Conservation (phyloP, 257 asterid genomes). For the Rehmannia glutinosa region DNA sequence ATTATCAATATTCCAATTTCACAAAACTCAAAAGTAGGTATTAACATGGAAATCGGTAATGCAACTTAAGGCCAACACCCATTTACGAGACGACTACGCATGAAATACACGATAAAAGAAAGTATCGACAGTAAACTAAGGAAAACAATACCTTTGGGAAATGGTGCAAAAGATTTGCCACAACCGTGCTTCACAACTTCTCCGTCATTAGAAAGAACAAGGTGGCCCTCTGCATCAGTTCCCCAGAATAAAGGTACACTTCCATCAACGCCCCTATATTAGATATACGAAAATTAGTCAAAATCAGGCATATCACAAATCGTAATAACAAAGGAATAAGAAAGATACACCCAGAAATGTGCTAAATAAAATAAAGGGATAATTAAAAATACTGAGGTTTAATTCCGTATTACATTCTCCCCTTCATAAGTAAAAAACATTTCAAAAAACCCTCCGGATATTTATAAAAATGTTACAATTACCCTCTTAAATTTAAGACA, state of each 20-base stretch:
- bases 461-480: too few species aligned
- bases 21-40: background rate
- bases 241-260: conserved; percentile 92
- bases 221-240: conserved; percentile 77
- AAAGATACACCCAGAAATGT: background rate
- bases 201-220: conserved; percentile 71
- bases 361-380: background rate
- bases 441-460: too few species aligned
- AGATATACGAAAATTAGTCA: background rate
- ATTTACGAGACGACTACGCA: background rate
- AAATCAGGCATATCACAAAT: background rate
- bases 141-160: conserved; percentile 69
- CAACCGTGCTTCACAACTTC: conserved; percentile 86
- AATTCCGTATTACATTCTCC: too few species aligned
- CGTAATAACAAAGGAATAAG: background rate
- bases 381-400: too few species aligned
- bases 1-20: background rate
- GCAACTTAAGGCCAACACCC: background rate
- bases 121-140: background rate
- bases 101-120: background rate
- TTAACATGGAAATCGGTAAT: background rate
- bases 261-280: conserved; percentile 68
- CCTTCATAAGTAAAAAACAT: too few species aligned
- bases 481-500: too few species aligned
- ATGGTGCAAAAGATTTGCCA: conserved; percentile 84